Base-by-base conservation (phyloP, 129 eudicot genomes). In the Cynara cardunculus region DNA sequence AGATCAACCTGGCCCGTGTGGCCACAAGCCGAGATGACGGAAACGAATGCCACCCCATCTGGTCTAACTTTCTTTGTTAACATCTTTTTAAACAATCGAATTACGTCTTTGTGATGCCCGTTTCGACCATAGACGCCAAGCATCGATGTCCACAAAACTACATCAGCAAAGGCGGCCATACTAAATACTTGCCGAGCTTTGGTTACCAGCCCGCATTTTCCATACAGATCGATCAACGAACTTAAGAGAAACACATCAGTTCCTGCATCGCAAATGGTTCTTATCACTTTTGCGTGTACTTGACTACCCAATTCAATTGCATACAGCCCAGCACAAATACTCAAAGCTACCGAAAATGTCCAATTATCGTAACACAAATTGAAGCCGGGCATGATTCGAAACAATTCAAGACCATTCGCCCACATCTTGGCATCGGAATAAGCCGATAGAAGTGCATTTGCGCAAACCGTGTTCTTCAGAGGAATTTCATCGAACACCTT, bases 81-180 rank as follows among this genome's bases (percentile, higher is more conserved):
- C 96, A 92, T 94, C 28, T 86, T 83, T 59, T 84, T 72, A 53
- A 85, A 92, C 80, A 89, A 25, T 26, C 3, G 46, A 30, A 92
- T 86, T 64, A 87, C 93, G 69, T 92, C 87, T 66, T 75, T 39
- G 76, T 84, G 86, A 64, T 84, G 27, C 74, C 97, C 97, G 37
- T 89, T 86, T 81, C 84, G 89, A 32, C 97, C 96, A 32, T 88
- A 92, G 2, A 86, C 92, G 32, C 90, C 85, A 27, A 94, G 87
- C 89, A 94, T 90, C 18, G 97, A 90, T n/a, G 94, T 94, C 96
- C 96, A 94, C 74, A 94, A 80, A 72, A 94, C 90, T 69, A 94
- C 88, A 74, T 94, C 99, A 31, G 73, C 74, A 22, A 79, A 79
- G 24, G 91, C 90, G 8, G 79, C 84, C 84, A 67, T 82, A 19